phyloP scores from a whole-genome alignment of 2,329 filamentous ascomycete species.

The Penicillium sp. region DNA sequence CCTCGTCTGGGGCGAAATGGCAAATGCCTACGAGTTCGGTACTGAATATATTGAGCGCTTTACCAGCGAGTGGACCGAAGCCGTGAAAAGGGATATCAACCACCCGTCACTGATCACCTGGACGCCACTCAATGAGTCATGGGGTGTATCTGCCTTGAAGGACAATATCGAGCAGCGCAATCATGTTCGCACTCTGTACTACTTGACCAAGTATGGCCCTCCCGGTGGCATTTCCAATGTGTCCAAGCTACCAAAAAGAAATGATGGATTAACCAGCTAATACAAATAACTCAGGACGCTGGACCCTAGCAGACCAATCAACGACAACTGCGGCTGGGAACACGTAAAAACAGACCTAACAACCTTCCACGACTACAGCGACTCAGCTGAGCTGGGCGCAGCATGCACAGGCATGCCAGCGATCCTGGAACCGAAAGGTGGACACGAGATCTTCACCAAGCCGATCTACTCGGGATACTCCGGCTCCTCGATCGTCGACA shows the following conservation, averaged over 20 bases:
- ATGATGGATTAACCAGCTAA: not conserved
- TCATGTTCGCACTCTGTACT: constrained; percentile 63
- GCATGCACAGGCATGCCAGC: constrained; percentile 52
- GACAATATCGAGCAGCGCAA: constrained; percentile 58
- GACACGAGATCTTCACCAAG: constrained; percentile 55
- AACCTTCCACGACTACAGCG: constrained; percentile 67
- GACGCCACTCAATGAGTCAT: constrained; percentile 65
- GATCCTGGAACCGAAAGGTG: constrained; percentile 55
- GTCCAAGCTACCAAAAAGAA: too few species aligned
- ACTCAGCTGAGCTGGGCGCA: constrained; percentile 54
- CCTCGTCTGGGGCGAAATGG: constrained; percentile 70
- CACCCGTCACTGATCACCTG: constrained; percentile 63
- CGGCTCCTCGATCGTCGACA: constrained; percentile 40
- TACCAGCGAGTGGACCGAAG: constrained; percentile 63
- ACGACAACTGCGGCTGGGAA: constrained; percentile 72
- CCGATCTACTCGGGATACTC: constrained; percentile 39
- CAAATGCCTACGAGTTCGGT: constrained; percentile 62
- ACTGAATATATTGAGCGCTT: constrained; percentile 58
- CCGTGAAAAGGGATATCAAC: constrained; percentile 63
- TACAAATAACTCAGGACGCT: constrained; percentile 42
- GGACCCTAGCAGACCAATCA: constrained; percentile 63
- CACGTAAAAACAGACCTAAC: constrained; percentile 63
- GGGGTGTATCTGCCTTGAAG: constrained; percentile 61
- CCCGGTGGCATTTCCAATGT: not conserved
- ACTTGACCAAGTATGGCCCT: constrained; percentile 56